Evolutionary conservation across 345 rosid species (phyloP).

Genomic region (Turritis glabra): DNA sequence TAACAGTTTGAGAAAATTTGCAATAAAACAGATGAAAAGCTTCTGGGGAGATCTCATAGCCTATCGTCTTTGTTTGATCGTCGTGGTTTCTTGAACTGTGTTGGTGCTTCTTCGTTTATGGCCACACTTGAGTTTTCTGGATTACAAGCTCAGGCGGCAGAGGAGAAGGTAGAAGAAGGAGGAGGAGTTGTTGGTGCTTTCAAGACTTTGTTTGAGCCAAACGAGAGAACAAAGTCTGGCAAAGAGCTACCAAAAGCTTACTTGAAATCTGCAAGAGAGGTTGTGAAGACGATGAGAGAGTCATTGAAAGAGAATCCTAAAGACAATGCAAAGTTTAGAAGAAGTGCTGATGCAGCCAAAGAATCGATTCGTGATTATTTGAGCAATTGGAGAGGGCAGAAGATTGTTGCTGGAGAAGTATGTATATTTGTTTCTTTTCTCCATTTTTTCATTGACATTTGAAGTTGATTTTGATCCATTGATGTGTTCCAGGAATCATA

Average conservation of each 20-base stretch:
- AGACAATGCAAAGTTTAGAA: slow-evolving; percentile 65
- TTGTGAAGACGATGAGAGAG: slow-evolving; percentile 75
- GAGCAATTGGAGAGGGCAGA: slow-evolving; percentile 79
- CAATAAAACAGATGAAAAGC: slow-evolving; percentile 29
- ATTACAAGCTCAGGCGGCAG: slow-evolving; percentile 23
- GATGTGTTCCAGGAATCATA: slow-evolving; percentile 69
- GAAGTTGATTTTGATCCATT: not conserved
- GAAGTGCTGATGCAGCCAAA: slow-evolving; percentile 91
- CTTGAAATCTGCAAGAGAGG: slow-evolving; percentile 84
- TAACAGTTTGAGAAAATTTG: not conserved
- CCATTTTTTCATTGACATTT: not conserved
- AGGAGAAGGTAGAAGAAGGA: slow-evolving; percentile 42
- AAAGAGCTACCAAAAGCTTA: slow-evolving; percentile 84
- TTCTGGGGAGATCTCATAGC: slow-evolving; percentile 16
- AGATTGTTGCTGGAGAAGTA: slow-evolving; percentile 57
- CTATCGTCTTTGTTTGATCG: slow-evolving; percentile 21
- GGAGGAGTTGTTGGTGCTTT: slow-evolving; percentile 62
- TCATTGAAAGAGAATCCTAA: slow-evolving; percentile 77
- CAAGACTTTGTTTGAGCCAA: slow-evolving; percentile 70
- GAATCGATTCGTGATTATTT: slow-evolving; percentile 82
- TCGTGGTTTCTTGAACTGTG: slow-evolving; percentile 37
- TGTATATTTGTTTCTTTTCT: not conserved
- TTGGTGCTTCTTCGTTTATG: slow-evolving; percentile 14
- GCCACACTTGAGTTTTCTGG: slow-evolving; percentile 20
- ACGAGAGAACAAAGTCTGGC: slow-evolving; percentile 75